These are phyloP conservation scores for Monosporascus cannonballus DNA, from an alignment of 2,329 filamentous ascomycete genomes.

Conservation along the genomic window DNA sequence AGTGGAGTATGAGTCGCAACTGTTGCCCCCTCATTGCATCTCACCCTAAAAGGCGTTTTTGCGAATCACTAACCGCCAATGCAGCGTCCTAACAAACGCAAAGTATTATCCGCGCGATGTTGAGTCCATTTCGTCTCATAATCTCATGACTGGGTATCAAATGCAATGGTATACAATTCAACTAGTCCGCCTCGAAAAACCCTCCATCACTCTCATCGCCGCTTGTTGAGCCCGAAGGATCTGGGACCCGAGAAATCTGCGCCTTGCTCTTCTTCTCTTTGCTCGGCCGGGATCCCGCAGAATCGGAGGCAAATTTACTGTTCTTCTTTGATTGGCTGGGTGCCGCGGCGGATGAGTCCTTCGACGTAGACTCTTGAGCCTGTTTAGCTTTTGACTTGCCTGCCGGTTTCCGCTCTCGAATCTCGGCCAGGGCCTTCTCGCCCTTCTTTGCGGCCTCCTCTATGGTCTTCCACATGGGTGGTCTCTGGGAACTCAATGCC, in stretches of 20 bases:
- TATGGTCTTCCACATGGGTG: constrained; percentile 62
- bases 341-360: constrained; percentile 6
- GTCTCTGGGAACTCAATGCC: constrained; percentile 39
- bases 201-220: constrained; percentile 48
- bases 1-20: too few relatives aligned
- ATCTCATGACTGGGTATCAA: background rate
- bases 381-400: constrained; percentile 6
- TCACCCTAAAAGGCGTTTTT: background rate
- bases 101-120: background rate
- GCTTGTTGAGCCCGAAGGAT: constrained; percentile 12
- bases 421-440: constrained; percentile 16
- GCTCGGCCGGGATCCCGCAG: constrained; percentile 7
- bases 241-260: constrained; percentile 28
- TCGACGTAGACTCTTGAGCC: constrained; percentile 5
- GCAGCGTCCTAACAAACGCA: background rate
- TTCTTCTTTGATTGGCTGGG: constrained; percentile 8
- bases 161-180: background rate
- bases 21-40: too few relatives aligned
- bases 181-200: constrained; percentile 46
- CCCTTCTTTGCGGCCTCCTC: constrained; percentile 51
- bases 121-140: background rate
- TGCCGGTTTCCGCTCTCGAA: constrained; percentile 22
- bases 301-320: constrained; percentile 4
- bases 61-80: background rate
- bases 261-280: constrained; percentile 26